Evolutionary conservation across 2,329 filamentous ascomycete genomes (phyloP).

Genomic region (Penicillium nordicum): DNA sequence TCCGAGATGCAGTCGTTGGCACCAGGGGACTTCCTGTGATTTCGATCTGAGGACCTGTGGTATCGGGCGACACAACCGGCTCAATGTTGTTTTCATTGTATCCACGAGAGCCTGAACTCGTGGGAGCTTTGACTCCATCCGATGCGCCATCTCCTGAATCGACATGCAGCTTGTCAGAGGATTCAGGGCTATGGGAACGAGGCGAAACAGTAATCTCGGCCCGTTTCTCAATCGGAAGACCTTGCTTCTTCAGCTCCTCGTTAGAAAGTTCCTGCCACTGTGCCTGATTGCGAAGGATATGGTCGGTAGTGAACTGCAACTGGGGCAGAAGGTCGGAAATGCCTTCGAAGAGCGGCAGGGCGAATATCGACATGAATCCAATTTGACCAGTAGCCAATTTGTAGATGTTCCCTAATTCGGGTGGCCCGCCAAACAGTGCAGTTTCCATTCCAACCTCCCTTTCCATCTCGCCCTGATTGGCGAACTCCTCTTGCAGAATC

Average conservation of each 20-base stretch:
- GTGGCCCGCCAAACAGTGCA: conserved; percentile 73
- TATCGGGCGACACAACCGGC: conserved; percentile 36
- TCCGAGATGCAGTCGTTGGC: conserved; percentile 23
- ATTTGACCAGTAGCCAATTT: conserved; percentile 86
- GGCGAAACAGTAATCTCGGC: conserved; percentile 30
- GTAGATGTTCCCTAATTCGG: conserved; percentile 76
- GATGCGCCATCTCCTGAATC: conserved; percentile 5
- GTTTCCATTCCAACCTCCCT: conserved; percentile 80
- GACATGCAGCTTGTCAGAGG: conserved; percentile 6
- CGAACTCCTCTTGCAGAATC: conserved; percentile 93
- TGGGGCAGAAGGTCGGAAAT: conserved; percentile 81
- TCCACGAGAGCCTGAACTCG: conserved; percentile 12
- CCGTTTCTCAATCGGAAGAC: conserved; percentile 21
- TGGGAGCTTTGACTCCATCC: conserved; percentile 20
- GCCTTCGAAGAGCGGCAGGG: conserved; percentile 83
- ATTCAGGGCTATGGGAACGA: conserved; percentile 34
- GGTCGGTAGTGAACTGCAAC: conserved; percentile 78
- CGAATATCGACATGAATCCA: conserved; percentile 95
- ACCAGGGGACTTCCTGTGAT: conserved; percentile 29
- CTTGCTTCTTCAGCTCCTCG: conserved; percentile 28
- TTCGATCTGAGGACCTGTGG: conserved; percentile 34
- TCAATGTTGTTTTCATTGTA: conserved; percentile 35
- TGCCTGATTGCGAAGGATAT: conserved; percentile 72
- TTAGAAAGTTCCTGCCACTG: conserved; percentile 56
- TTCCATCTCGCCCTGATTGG: conserved; percentile 90